Conservation (phyloP, 768 basidiomycete genomes). For the Hysterangium stoloniferum region DNA sequence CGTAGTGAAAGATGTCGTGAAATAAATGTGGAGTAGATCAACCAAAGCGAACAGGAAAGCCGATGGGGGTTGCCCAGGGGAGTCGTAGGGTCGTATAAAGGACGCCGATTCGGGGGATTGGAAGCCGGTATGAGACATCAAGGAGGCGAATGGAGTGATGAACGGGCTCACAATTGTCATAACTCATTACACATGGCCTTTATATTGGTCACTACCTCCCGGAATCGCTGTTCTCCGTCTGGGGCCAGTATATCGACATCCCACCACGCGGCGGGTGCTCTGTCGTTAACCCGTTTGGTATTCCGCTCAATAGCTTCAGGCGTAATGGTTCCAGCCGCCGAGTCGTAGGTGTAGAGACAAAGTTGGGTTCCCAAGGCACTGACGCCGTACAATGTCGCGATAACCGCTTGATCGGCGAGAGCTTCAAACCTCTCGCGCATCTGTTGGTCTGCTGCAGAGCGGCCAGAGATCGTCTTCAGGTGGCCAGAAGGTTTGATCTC, state of each 20-base stretch:
- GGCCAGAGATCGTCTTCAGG: not conserved
- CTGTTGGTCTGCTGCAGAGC: slow-evolving; percentile 7
- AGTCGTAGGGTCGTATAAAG: no score
- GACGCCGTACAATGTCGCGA: not conserved
- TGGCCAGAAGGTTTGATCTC: slow-evolving; percentile 9
- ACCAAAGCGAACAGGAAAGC: no score
- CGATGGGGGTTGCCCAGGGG: no score
- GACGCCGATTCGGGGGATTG: no score
- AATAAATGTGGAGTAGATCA: no score
- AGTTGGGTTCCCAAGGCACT: not conserved
- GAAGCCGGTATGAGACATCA: no score
- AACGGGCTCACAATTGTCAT: no score
- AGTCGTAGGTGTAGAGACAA: not conserved
- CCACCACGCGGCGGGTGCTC: not conserved
- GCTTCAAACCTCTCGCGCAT: no score
- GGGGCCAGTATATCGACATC: not conserved
- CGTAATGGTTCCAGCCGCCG: not conserved
- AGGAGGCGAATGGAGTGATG: no score
- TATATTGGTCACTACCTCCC: not conserved
- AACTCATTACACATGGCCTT: no score
- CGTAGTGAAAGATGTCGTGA: no score
- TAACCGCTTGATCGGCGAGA: not conserved
- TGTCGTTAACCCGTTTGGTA: not conserved
- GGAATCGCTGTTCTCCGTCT: not conserved
- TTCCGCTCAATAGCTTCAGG: not conserved